A percentile compares a stretch with the other conserved stretches of the same genome.
These are phyloP conservation scores for Cenchrus fungigraminus DNA, from an alignment of 176 grass and related monocot species.

Conservation along the genomic window DNA sequence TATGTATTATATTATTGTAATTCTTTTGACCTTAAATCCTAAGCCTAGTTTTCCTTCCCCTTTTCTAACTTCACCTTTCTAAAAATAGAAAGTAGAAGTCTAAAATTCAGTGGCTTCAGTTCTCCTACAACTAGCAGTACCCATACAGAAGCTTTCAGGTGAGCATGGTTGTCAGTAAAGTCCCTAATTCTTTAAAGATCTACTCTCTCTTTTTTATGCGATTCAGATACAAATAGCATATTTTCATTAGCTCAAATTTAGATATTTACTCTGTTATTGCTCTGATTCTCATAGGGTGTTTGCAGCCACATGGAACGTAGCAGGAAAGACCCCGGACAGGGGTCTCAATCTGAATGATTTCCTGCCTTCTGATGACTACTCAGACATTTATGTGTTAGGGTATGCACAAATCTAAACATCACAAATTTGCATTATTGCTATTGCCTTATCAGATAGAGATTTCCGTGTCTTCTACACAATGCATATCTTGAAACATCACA, in stretches of 20 bases:
- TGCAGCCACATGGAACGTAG: slow-evolving; percentile 68
- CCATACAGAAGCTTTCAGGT: slow-evolving; percentile 56
- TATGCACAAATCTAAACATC: slow-evolving; percentile 29
- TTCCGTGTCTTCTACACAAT: no score
- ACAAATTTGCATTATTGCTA: neutral
- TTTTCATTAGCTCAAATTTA: neutral
- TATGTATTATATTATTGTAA: neutral
- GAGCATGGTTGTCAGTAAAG: neutral
- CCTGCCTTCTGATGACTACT: slow-evolving; percentile 58
- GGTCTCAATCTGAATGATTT: slow-evolving; percentile 62
- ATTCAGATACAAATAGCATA: neutral
- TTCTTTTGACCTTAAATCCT: neutral
- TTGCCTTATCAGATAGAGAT: slow-evolving; percentile 10
- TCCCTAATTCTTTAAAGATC: neutral
- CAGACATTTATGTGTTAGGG: slow-evolving; percentile 70
- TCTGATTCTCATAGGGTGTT: slow-evolving; percentile 47
- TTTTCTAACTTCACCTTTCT: slow-evolving; percentile 24
- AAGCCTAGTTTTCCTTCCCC: neutral
- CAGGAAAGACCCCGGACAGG: slow-evolving; percentile 55
- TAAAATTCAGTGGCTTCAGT: slow-evolving; percentile 44
- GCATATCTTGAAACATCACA: neutral
- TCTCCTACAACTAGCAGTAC: slow-evolving; percentile 35
- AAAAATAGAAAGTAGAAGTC: slow-evolving; percentile 38
- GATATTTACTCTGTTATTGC: neutral
- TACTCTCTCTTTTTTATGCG: neutral